Evolutionary conservation across 495 filamentous ascomycete genomes (phyloP), one percentile per base, ranked within the genome.

Genomic region (Neurospora sp.): DNA sequence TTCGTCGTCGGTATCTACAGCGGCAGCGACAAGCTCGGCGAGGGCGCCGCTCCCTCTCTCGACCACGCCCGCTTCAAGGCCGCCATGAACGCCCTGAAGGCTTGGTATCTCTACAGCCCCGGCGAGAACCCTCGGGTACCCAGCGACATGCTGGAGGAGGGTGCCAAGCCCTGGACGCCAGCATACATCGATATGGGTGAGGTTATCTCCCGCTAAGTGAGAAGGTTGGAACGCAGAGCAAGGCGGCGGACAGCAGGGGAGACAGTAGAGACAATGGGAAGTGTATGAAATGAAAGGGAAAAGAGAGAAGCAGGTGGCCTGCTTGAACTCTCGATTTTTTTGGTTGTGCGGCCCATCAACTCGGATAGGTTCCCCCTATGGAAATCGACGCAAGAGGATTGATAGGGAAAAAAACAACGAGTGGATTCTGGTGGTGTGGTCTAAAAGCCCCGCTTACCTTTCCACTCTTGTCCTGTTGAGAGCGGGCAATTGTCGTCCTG

Each of bases 91-190:
- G 90, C 95, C 20, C 84, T 99, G 76, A 97, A 97, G 86, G 86
- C 88, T 20, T 99, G 96, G 96, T 99, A 98, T 83, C 85, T 98
- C 73, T 99, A 99, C 83, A 93, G 89, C 80, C 96, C 96, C 12
- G 84, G 84, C 69, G 82, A 84, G 27, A 71, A 89, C 71, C 88
- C 90, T 16, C 86, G 87, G 46, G 86, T 97, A 69, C 96, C 96
- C 37, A 96, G 93, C 82, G 90, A 94, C 66, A 92, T 90, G 82
- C 91, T 96, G 76, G 75, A 74, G 20, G 82, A 87, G 74, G 85
- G 84, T n/a, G 87, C 86, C 73, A 83, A 81, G 72, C 84, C 86
- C 14, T 98, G 94, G 91, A 91, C 90, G 81, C 92, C 54, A n/a
- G 89, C 89, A 31, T 86, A 95, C 80, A 88, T 99, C 74, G 96